phyloP scores from a whole-genome alignment of 257 asterid genomes.

The Salvia miltiorrhiza region DNA sequence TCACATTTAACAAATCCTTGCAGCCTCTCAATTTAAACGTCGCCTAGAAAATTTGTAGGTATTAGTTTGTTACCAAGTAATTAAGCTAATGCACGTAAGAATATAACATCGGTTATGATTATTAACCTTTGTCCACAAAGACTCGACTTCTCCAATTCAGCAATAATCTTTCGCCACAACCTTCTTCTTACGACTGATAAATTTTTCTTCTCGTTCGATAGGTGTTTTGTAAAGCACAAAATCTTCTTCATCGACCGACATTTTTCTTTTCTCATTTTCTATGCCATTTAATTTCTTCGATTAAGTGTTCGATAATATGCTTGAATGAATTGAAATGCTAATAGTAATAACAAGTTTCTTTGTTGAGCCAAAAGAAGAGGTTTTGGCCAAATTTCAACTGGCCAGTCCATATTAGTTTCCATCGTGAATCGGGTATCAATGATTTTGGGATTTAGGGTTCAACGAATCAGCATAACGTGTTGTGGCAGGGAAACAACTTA shows the following conservation, averaged over 20 bases:
- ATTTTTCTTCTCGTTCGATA: slow-evolving; percentile 81
- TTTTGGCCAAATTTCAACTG: neutral
- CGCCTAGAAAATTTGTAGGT: neutral
- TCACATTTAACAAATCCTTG: neutral
- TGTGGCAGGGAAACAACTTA: too few species aligned
- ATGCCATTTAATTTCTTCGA: neutral
- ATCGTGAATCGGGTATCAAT: too few species aligned
- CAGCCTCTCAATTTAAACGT: neutral
- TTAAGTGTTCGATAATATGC: neutral
- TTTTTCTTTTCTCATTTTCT: neutral
- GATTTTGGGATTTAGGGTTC: too few species aligned
- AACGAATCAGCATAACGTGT: too few species aligned
- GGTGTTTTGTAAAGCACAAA: slow-evolving; percentile 82
- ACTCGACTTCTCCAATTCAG: neutral
- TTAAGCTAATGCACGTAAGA: neutral
- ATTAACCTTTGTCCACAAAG: slow-evolving; percentile 9
- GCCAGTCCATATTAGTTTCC: too few species aligned
- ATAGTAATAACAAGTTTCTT: neutral
- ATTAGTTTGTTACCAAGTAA: neutral
- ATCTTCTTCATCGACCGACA: slow-evolving; percentile 81
- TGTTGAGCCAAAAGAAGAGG: neutral
- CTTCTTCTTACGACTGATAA: slow-evolving; percentile 77
- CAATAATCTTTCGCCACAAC: slow-evolving; percentile 68
- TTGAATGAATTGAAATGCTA: neutral
- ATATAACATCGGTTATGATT: neutral